Base-by-base conservation (phyloP, 371 early-diverging fungal species). In the Phascolomyces articulosus region DNA sequence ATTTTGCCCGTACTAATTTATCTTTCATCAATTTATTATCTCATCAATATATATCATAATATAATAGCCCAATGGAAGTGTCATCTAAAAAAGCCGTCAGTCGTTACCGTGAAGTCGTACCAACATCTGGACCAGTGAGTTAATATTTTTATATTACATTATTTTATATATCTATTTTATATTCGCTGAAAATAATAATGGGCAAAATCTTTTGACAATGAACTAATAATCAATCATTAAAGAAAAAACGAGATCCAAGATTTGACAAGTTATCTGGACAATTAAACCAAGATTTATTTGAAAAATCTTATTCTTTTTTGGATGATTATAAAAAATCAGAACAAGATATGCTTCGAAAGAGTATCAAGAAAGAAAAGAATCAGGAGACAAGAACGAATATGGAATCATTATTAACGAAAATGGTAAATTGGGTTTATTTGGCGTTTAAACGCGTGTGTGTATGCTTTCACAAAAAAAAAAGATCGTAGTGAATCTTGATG, bases 241-340 rank as follows among this genome's bases (percentile, higher is more conserved):
- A 87, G 85, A 85, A 87, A 85, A 77, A 84, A 23, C 87, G 93
- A 24, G 97, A 96, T 75, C 97, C 97, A 48, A 83, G 97, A 49
- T 96, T 96, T 74, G 95, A 95, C 74, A 85, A 83, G 41, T 67
- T 91, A 38, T 87, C 90, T 0, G 97, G 97, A n/a, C 80, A 88
- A 40, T 81, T 92, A 55, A 95, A 96, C 74, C 86, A 88, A 53
- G 96, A 92, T 47, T 71, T 96, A 34, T 96, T 93, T 70, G 87
- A 93, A 66, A 89, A 90, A 61, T 91, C 95, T 8, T 96, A 95
- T 72, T 82, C 75, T 1, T 96, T 96, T 71, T 60, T 96, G 38
- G 79, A 90, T 29, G 88, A 92, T 27, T 91, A 92, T 68, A 86
- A 87, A 62, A 75, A 85, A 59, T 73, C 80, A 15, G 97, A 96